Base-by-base conservation (phyloP, 306 rosid genomes). In the Cicer arietinum region DNA sequence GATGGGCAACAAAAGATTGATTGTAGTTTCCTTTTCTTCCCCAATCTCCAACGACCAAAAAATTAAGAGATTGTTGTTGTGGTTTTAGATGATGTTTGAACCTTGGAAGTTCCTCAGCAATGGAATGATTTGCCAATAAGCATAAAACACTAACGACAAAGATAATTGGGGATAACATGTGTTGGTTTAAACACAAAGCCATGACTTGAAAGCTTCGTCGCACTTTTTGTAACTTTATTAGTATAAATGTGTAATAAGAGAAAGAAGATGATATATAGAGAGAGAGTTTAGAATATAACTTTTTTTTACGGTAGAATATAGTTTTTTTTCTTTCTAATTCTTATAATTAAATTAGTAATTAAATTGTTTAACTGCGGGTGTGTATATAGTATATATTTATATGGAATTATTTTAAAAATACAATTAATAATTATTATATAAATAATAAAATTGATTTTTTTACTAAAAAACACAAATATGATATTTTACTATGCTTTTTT, bases 41-140 rank as follows among this genome's bases (percentile, higher is more conserved):
- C 97, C 97, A 91, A 5, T 89, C 97, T 47, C 97, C 97, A 22
- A 91, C 48, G 3, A 87, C 87, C 76, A 91, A 44, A 65, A 89
- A 71, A 72, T 84, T 83, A 0, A 91, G 83, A 56, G 92, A 60
- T 5, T 76, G 37, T 3, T 80, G 59, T 39, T 81, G 79, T 43
- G 75, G 18, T 70, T 84, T 77, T 1, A 40, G 35, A 7, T 18
- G 48, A 50, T 84, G 86, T 20, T 54, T 35, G 25, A 91, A 60
- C 46, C 70, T 74, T 6, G 7, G 80, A 41, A 89, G 86, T 52
- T 84, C 85, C 1, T 85, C 84, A 4, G 81, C 83, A 2, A 20
- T 6, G 9, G 83, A 77, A 51, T 71, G 53, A 66, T 42, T 62
- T 6, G 39, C 50, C 61, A 43, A 57, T 8, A 82, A 42, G 25